These are phyloP conservation scores for Cyamopsis tetragonoloba DNA, from an alignment of 306 rosid genomes.

Conservation along the genomic window DNA sequence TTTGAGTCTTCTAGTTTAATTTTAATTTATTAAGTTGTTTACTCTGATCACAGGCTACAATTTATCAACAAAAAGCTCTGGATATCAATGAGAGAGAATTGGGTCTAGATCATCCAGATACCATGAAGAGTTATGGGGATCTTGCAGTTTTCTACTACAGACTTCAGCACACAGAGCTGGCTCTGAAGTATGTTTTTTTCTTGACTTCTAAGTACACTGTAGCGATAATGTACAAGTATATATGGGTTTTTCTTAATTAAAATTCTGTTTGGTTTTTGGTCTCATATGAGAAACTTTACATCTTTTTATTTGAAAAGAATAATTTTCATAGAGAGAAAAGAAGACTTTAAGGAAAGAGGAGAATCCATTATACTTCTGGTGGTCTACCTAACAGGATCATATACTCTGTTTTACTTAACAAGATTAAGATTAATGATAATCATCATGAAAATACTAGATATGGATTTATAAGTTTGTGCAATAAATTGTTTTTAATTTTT, in stretches of 20 bases:
- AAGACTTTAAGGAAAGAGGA: background rate
- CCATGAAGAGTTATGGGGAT: constrained; percentile 93
- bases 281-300: background rate
- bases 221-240: constrained; percentile 1
- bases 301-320: background rate
- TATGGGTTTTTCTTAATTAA: background rate
- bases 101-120: constrained; percentile 93
- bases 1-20: background rate
- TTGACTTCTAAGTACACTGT: constrained; percentile 14
- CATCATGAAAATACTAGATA: background rate
- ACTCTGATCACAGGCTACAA: constrained; percentile 63
- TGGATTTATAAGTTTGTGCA: background rate
- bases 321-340: background rate
- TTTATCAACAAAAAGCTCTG: constrained; percentile 85
- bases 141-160: constrained; percentile 91
- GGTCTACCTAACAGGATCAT: background rate
- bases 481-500: background rate
- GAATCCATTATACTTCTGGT: background rate
- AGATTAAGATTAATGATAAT: background rate
- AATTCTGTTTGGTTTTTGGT: background rate
- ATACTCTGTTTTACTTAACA: background rate
- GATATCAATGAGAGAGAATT: constrained; percentile 89
- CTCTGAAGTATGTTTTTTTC: constrained; percentile 69
- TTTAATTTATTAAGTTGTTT: constrained; percentile 16
- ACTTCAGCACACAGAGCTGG: constrained; percentile 83